Conservation (phyloP, 148 eudicot species). For the Polygonum aviculare region DNA sequence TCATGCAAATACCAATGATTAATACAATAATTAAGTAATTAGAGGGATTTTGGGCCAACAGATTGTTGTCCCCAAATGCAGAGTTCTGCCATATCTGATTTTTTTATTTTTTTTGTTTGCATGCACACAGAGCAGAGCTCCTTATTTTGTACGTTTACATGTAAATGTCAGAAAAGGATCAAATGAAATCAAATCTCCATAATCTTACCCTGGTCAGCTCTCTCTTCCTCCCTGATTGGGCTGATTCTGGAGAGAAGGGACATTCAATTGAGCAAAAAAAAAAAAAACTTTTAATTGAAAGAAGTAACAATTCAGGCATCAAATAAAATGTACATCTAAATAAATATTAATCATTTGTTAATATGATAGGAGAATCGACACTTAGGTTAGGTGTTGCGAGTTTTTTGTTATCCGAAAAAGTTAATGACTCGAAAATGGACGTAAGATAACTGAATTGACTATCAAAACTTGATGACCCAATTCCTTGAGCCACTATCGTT, state of each 20-base stretch:
- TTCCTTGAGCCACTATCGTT: no score
- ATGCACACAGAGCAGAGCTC: not conserved
- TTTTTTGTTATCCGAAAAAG: no score
- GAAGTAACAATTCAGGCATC: no score
- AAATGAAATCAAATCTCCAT: not conserved
- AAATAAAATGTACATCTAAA: no score
- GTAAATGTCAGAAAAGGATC: slow-evolving; percentile 5
- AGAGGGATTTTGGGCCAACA: not conserved
- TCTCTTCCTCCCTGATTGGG: slow-evolving; percentile 6
- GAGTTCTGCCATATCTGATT: not conserved
- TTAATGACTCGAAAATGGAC: no score
- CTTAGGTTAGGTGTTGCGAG: no score
- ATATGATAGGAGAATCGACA: no score
- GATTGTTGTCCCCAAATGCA: not conserved
- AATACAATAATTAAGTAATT: not conserved
- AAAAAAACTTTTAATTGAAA: not conserved
- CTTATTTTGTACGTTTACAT: not conserved
- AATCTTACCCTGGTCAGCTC: slow-evolving; percentile 8
- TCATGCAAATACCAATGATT: not conserved
- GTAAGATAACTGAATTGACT: no score
- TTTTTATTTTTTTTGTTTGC: not conserved
- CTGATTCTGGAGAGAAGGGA: not conserved
- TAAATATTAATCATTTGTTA: no score
- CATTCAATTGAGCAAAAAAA: not conserved
- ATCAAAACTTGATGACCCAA: no score